Percentiles rank a stretch among this genome's conserved stretches.
Evolutionary conservation across 768 basidiomycete species (phyloP).

Genomic region (Suillus alpinus): DNA sequence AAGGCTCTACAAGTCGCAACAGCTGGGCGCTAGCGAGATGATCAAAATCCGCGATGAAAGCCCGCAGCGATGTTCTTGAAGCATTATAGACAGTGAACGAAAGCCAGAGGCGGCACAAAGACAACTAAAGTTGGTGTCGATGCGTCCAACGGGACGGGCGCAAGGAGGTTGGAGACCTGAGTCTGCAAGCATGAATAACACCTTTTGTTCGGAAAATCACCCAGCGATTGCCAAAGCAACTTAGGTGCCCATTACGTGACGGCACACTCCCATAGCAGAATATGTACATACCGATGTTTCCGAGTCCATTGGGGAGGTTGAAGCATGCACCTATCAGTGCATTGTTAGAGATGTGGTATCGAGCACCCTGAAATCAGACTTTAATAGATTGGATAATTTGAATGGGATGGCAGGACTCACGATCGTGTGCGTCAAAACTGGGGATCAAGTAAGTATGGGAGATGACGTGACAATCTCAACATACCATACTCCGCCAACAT

Average conservation of each 20-base stretch:
- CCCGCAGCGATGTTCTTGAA: too few relatives aligned
- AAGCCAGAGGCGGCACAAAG: too few relatives aligned
- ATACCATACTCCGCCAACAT: conserved; percentile 43
- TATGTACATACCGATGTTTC: conserved; percentile 49
- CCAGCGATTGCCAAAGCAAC: conserved; percentile 59
- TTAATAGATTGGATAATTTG: background rate
- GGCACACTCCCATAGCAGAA: background rate
- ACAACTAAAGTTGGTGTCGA: too few relatives aligned
- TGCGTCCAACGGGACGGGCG: too few relatives aligned
- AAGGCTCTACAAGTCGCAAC: too few relatives aligned
- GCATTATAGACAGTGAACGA: too few relatives aligned
- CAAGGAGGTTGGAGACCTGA: too few relatives aligned
- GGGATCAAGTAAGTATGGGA: conserved; percentile 40
- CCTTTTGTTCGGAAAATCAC: conserved; percentile 42
- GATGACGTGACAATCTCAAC: conserved; percentile 9
- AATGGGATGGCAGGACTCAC: conserved; percentile 31
- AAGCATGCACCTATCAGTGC: conserved; percentile 59
- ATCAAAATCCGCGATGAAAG: too few relatives aligned
- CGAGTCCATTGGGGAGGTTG: conserved; percentile 55
- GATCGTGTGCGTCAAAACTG: conserved; percentile 41
- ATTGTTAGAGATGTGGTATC: conserved; percentile 54
- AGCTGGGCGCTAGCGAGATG: too few relatives aligned
- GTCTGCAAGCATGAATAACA: too few relatives aligned
- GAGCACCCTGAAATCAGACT: conserved; percentile 39
- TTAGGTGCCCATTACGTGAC: conserved; percentile 14